phyloP scores from a whole-genome alignment of 2,329 filamentous ascomycete species.

The Pestalotiopsis sp. region DNA sequence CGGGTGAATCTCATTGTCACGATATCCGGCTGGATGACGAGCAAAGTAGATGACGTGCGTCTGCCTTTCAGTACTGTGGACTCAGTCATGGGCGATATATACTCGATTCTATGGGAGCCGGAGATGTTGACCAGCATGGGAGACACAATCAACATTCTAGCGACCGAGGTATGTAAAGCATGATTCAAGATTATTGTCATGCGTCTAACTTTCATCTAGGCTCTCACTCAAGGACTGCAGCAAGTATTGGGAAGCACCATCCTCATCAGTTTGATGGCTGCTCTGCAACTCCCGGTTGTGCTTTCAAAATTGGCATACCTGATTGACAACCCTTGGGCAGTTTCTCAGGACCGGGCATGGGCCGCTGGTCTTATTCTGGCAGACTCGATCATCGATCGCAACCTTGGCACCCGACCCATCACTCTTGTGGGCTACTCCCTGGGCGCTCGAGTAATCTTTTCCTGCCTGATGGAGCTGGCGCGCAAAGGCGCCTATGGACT shows the following conservation, averaged over 20 bases:
- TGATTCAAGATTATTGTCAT: conserved; percentile 1
- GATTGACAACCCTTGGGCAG: conserved; percentile 97
- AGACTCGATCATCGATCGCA: conserved; percentile 89
- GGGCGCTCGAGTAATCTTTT: conserved; percentile 88
- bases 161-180: conserved; percentile 75
- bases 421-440: conserved; percentile 95
- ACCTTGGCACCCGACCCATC: conserved; percentile 85
- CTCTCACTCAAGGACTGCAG: conserved; percentile 92
- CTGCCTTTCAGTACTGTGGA: conserved; percentile 95
- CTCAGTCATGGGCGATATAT: conserved; percentile 96
- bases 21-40: conserved; percentile 96
- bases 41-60: conserved; percentile 94
- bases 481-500: conserved; percentile 82
- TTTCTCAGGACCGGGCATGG: conserved; percentile 89
- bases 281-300: conserved; percentile 86
- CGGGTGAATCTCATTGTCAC: conserved; percentile 94
- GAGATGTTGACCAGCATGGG: conserved; percentile 98
- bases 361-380: conserved; percentile 88
- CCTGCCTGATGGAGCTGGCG: conserved; percentile 83
- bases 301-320: conserved; percentile 92
- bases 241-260: conserved; percentile 92
- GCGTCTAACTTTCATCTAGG: conserved; percentile 51
- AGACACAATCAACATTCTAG: conserved; percentile 96
- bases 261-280: conserved; percentile 85
- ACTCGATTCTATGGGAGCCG: conserved; percentile 95